Evolutionary conservation across 768 basidiomycete species (phyloP).

Genomic region (Tephrocybe sp.): DNA sequence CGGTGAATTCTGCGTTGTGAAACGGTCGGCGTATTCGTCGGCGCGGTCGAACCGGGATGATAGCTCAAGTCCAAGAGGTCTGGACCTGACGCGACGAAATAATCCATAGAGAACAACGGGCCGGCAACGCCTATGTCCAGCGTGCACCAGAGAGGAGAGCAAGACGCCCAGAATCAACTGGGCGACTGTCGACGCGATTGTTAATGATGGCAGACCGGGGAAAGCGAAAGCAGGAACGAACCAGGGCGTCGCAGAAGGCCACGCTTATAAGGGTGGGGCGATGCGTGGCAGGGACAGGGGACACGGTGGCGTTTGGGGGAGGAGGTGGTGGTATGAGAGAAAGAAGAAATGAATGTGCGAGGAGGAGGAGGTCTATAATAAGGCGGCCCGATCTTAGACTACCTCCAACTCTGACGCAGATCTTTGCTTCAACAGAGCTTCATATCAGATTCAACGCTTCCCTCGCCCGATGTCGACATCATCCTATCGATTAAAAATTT

Average conservation of each 20-base stretch:
- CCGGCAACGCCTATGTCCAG: no score
- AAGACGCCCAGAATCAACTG: neutral
- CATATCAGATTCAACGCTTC: neutral
- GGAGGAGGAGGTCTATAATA: constrained; percentile 2
- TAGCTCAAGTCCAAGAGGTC: constrained; percentile 12
- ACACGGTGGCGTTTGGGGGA: no score
- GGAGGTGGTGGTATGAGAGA: neutral
- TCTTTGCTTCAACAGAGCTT: no score
- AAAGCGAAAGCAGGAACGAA: no score
- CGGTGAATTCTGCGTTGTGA: constrained; percentile 11
- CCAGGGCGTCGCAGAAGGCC: neutral
- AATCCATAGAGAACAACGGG: constrained; percentile 19
- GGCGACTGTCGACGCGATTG: no score
- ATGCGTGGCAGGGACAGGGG: neutral
- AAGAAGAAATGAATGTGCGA: neutral
- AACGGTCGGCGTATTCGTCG: constrained; percentile 6
- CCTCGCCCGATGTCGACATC: neutral
- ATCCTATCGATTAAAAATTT: neutral
- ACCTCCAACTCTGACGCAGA: constrained; percentile 1
- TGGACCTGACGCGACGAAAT: constrained; percentile 13
- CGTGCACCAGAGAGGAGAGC: neutral
- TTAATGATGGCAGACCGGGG: no score
- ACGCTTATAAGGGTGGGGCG: neutral
- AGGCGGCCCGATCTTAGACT: constrained; percentile 15
- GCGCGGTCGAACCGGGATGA: constrained; percentile 3